Evolutionary conservation across 2,329 filamentous ascomycete genomes (phyloP).

Genomic region (Gaeumannomyces sp.): DNA sequence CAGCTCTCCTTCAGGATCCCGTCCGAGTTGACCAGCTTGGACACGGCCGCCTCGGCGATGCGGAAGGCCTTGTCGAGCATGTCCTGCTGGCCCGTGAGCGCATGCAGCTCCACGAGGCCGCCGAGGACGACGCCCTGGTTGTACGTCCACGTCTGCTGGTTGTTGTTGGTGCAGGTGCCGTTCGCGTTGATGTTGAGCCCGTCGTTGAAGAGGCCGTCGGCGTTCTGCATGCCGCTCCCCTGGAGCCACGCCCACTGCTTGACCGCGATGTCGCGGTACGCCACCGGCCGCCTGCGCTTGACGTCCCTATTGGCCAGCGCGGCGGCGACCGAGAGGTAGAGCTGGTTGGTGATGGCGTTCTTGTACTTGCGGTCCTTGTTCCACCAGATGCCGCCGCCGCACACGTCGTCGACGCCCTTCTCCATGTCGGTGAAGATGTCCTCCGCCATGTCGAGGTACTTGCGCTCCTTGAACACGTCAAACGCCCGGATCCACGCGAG

Average conservation of each 20-base stretch:
- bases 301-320: conserved; percentile 42
- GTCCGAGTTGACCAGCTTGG: conserved; percentile 29
- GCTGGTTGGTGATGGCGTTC: conserved; percentile 51
- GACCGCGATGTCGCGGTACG: conserved; percentile 41
- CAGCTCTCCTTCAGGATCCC: conserved; percentile 49
- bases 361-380: conserved; percentile 45
- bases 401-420: conserved; percentile 34
- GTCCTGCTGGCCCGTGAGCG: conserved; percentile 32
- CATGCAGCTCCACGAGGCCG: conserved; percentile 44
- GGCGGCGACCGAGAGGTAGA: conserved; percentile 46
- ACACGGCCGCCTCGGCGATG: conserved; percentile 48
- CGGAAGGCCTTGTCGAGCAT: conserved; percentile 35
- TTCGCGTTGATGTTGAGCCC: conserved; percentile 37
- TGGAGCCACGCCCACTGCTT: conserved; percentile 48
- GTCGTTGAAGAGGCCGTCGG: conserved; percentile 44
- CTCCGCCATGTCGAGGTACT: conserved; percentile 45
- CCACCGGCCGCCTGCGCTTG: conserved; percentile 25
- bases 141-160: conserved; percentile 42
- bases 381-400: conserved; percentile 53
- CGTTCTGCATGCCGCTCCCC: conserved; percentile 43
- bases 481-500: conserved; percentile 50
- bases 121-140: conserved; percentile 52
- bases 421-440: conserved; percentile 51
- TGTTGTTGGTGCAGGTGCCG: conserved; percentile 42
- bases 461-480: conserved; percentile 39